A percentile compares a stretch with the other conserved stretches of the same genome.
phyloP scores from a whole-genome alignment of 768 basidiomycete genomes.

The Russula sp. region DNA sequence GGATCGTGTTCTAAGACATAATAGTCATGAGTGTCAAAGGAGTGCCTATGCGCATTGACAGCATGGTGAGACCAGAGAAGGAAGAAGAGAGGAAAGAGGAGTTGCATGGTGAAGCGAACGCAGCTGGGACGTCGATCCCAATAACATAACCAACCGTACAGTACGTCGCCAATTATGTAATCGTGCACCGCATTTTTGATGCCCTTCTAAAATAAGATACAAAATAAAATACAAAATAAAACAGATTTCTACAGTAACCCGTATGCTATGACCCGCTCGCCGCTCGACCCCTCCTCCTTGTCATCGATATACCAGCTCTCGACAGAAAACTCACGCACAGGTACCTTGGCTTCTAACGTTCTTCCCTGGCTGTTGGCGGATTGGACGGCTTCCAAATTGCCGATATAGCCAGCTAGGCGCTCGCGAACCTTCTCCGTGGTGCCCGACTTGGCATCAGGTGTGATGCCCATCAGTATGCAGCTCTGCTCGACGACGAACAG shows the following conservation, averaged over 20 bases:
- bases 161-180: constrained; percentile 1
- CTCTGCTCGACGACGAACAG: constrained; percentile 4
- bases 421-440: not conserved
- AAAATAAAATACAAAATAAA: not conserved
- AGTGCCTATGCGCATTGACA: constrained; percentile 36
- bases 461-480: constrained; percentile 3
- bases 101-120: constrained; percentile 14
- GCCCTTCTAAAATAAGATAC: not conserved
- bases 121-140: not conserved
- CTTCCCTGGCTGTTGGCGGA: constrained; percentile 4
- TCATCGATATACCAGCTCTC: constrained; percentile 17
- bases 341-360: not conserved
- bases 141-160: not conserved
- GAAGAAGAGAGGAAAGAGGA: constrained; percentile 26
- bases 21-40: constrained; percentile 67
- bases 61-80: constrained; percentile 27
- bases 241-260: not conserved
- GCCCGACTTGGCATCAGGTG: constrained; percentile 2
- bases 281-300: not conserved
- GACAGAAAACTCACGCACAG: constrained; percentile 13
- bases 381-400: constrained; percentile 17
- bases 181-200: not conserved
- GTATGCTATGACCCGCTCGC: not conserved
- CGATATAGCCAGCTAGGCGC: constrained; percentile 16
- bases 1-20: constrained; percentile 71